These are phyloP conservation scores for Termitomyces sp. DNA, from an alignment of 768 basidiomycete species.

Conservation along the genomic window DNA sequence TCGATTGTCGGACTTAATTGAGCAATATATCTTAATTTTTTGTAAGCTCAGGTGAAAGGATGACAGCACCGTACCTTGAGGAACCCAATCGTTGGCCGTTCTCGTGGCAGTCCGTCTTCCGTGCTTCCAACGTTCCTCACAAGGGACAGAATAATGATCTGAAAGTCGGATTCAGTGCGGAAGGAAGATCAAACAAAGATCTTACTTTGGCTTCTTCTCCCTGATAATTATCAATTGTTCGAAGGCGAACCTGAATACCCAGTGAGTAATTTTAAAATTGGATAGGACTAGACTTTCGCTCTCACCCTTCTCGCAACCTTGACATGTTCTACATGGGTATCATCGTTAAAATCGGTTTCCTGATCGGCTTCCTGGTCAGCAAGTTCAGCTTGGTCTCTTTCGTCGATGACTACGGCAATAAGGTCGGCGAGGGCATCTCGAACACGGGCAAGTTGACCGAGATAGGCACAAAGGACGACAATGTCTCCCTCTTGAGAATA, in stretches of 20 bases:
- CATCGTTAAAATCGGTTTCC: constrained; percentile 14
- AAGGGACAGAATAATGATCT: constrained; percentile 70
- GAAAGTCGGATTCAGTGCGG: neutral
- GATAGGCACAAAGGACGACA: constrained; percentile 42
- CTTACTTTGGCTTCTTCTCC: constrained; percentile 62
- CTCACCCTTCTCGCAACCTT: constrained; percentile 49
- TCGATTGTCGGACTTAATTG: constrained; percentile 45
- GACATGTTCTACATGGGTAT: constrained; percentile 36
- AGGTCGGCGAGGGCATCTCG: constrained; percentile 33
- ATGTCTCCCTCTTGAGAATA: constrained; percentile 44
- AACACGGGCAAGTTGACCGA: constrained; percentile 38
- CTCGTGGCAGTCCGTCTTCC: constrained; percentile 30
- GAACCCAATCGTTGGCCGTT: constrained; percentile 56
- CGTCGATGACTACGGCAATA: constrained; percentile 64
- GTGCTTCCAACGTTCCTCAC: constrained; percentile 60
- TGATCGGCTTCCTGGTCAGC: constrained; percentile 45
- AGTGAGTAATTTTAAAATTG: neutral
- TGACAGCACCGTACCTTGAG: constrained; percentile 44
- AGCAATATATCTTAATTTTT: neutral
- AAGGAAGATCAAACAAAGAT: neutral
- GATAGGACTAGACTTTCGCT: neutral
- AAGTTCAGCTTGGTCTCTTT: constrained; percentile 60
- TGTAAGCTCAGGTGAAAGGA: neutral
- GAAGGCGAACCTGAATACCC: constrained; percentile 48
- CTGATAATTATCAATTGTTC: constrained; percentile 78